Base-by-base conservation (phyloP, 2,329 filamentous ascomycete genomes). In the Diaporthe amygdali region DNA sequence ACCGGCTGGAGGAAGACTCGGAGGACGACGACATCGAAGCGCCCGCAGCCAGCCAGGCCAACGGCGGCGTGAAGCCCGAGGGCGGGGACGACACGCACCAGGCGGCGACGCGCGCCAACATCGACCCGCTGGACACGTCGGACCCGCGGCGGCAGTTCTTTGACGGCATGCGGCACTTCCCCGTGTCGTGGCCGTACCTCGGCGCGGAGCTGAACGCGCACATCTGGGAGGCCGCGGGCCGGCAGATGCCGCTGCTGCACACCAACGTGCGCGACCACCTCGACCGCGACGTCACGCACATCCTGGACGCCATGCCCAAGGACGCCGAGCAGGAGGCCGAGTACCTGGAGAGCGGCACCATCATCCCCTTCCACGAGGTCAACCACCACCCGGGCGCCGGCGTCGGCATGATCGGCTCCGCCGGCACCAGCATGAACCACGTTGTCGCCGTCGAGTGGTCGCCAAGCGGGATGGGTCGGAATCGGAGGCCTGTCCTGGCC, bases 361-460 rank as follows among this genome's bases (percentile, higher is more conserved):
- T 80, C 39, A 68, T 71, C 7, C 73, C 72, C 2, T 74, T 73
- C 51, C 74, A 74, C 52, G 73, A 74, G 5, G 72, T 72, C 3
- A 81, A 78, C 61, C 77, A 78, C 2, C 77, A 78, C n/a, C 79
- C 78, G 51, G 87, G 86, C 14, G 85, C 84, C 5, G 87, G 87
- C 0, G 77, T 75, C 5, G 84, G 84, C 3, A 74, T 82, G 2
- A 82, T 89, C 46, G 86, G 86, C 0, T 83, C 83, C 20, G 82
- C 83, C 2, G 88, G 87, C 5, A 82, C 82, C 56, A 85, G 86
- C 4, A 81, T 90, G 75, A 89, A 88, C 73, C 88, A 90, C 74
- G 83, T 88, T 20, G 83, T 89, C 17, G 79, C 82, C 10, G 74
- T 90, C 25, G 85, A 83, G 59, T 91, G 89, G 89, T 90, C 88